These are phyloP conservation scores for Thelephora terrestris DNA, from an alignment of 1,284 basidiomycete genomes.

Conservation along the genomic window DNA sequence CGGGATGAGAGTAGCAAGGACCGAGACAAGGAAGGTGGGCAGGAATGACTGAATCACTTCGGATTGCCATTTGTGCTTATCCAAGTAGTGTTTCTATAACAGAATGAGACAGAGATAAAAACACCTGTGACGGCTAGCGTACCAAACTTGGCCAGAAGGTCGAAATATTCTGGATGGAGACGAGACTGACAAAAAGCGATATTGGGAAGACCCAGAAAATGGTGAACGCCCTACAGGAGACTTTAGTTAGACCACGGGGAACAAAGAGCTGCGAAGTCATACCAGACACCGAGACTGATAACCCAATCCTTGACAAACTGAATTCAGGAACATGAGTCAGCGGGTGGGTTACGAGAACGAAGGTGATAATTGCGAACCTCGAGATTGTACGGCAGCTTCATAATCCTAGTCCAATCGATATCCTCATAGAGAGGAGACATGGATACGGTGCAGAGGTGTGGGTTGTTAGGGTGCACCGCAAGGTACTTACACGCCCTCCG, in stretches of 20 bases:
- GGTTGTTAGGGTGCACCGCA: slow-evolving; percentile 70
- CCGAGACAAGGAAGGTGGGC: slow-evolving; percentile 70
- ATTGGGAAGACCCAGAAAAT: slow-evolving; percentile 80
- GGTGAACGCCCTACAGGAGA: slow-evolving; percentile 62
- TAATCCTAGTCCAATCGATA: slow-evolving; percentile 76
- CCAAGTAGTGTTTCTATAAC: slow-evolving; percentile 47
- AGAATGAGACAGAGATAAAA: slow-evolving; percentile 7
- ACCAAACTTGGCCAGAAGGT: slow-evolving; percentile 63
- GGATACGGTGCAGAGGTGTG: slow-evolving; percentile 59
- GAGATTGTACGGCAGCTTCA: slow-evolving; percentile 65
- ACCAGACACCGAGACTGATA: slow-evolving; percentile 68
- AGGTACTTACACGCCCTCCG: slow-evolving; percentile 66
- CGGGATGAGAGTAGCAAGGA: slow-evolving; percentile 74
- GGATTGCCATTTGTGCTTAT: slow-evolving; percentile 54
- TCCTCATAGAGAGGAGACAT: slow-evolving; percentile 82
- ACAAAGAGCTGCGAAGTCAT: slow-evolving; percentile 12
- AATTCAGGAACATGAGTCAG: slow-evolving; percentile 5
- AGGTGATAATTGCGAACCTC: slow-evolving; percentile 36
- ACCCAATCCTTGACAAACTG: slow-evolving; percentile 78
- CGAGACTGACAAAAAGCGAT: slow-evolving; percentile 67
- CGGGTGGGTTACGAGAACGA: neutral
- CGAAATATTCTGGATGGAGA: slow-evolving; percentile 70
- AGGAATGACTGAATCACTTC: slow-evolving; percentile 70
- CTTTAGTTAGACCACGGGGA: neutral
- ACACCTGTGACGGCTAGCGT: slow-evolving; percentile 14